These are phyloP conservation scores for Clonostachys rhizophaga DNA, from an alignment of 2,329 filamentous ascomycete genomes.

Conservation along the genomic window DNA sequence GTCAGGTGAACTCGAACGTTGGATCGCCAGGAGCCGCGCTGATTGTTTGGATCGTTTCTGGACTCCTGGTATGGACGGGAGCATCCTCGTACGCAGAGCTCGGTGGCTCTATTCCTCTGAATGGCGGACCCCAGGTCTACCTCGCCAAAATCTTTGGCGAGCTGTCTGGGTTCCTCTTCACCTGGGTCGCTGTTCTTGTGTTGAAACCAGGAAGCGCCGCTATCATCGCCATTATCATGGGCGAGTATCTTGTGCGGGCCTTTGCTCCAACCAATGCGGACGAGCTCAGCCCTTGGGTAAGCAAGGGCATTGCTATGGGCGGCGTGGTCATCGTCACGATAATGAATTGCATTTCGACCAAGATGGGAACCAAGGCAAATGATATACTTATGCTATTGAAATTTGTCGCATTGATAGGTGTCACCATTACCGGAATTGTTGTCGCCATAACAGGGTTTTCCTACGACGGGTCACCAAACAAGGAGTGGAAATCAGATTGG, in stretches of 20 bases:
- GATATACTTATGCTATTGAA: constrained; percentile 97
- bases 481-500: constrained; percentile 89
- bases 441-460: constrained; percentile 85
- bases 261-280: constrained; percentile 82
- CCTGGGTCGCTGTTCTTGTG: constrained; percentile 92
- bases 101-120: constrained; percentile 90
- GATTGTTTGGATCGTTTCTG: constrained; percentile 87
- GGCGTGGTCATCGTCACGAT: constrained; percentile 75
- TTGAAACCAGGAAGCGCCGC: constrained; percentile 90
- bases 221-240: constrained; percentile 97
- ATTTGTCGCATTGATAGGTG: constrained; percentile 81
- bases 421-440: constrained; percentile 83
- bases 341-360: constrained; percentile 88
- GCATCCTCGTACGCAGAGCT: constrained; percentile 93
- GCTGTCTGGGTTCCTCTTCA: constrained; percentile 87
- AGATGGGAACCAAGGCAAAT: constrained; percentile 79
- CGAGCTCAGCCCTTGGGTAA: constrained; percentile 79
- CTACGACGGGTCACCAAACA: constrained; percentile 67
- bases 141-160: constrained; percentile 96
- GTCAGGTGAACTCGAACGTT: constrained; percentile 85
- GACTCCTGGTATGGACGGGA: constrained; percentile 93
- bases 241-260: constrained; percentile 91
- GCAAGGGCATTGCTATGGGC: constrained; percentile 78
- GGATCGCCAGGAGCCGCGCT: constrained; percentile 87
- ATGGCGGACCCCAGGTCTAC: constrained; percentile 91